Percentiles rank a stretch among this genome's conserved stretches.
Evolutionary conservation across 495 filamentous ascomycete species (phyloP).

Genomic region (Evansstolkia leycettana): DNA sequence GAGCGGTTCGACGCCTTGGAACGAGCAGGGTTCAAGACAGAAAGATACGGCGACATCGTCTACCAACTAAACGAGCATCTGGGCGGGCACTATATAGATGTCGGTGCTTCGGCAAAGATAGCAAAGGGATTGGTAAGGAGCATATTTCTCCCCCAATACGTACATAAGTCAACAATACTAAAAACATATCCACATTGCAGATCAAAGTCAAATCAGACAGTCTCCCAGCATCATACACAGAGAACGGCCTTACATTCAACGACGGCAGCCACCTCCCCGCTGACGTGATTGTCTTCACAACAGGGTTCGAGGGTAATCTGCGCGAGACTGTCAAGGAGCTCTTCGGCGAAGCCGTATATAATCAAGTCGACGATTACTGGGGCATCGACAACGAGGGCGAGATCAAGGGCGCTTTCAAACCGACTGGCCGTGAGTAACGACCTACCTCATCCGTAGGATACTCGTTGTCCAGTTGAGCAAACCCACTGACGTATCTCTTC

Average conservation of each 20-base stretch:
- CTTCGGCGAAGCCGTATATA: slow-evolving; percentile 15
- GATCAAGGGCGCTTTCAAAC: slow-evolving; percentile 16
- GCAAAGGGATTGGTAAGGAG: slow-evolving; percentile 7
- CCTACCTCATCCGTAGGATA: slow-evolving; percentile 1
- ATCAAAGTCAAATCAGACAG: slow-evolving; percentile 18
- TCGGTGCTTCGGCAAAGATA: slow-evolving; percentile 18
- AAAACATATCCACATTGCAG: slow-evolving; percentile 4
- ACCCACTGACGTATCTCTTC: neutral
- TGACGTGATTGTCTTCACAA: slow-evolving; percentile 25
- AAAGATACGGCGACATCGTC: slow-evolving; percentile 16
- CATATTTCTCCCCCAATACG: too few relatives aligned
- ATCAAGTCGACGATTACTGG: slow-evolving; percentile 22
- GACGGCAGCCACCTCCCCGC: slow-evolving; percentile 18
- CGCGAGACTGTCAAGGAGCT: slow-evolving; percentile 8
- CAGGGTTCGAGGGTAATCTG: slow-evolving; percentile 20
- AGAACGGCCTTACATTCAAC: slow-evolving; percentile 14
- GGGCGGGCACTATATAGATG: slow-evolving; percentile 26
- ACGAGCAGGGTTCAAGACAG: slow-evolving; percentile 17
- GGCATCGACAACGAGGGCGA: slow-evolving; percentile 24
- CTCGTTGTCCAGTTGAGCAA: neutral
- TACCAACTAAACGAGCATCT: slow-evolving; percentile 13
- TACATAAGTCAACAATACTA: too few relatives aligned
- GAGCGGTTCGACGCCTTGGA: slow-evolving; percentile 17
- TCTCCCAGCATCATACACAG: slow-evolving; percentile 8
- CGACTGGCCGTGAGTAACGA: slow-evolving; percentile 13